Conservation (phyloP, 352 stramenopile species). For the Blastocystis hominis region DNA sequence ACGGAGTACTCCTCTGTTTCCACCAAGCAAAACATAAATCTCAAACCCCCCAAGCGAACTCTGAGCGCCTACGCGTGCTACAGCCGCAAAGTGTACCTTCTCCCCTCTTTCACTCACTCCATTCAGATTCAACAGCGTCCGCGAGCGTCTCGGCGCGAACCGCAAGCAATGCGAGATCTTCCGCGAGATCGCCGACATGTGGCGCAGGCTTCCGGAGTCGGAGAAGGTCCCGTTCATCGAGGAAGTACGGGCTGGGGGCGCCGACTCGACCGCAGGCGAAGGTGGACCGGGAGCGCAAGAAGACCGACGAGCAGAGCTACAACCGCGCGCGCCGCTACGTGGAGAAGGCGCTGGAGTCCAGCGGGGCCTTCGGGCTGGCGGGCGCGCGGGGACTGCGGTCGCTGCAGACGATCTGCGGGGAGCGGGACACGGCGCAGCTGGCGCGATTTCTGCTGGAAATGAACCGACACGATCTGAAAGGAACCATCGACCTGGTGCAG, state of each 20-base stretch:
- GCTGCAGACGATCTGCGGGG: background rate
- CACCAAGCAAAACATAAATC: background rate
- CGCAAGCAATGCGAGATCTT: constrained; percentile 58
- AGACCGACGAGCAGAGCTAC: constrained; percentile 35
- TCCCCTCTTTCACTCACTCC: background rate
- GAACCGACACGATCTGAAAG: constrained; percentile 42
- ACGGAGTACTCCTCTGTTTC: background rate
- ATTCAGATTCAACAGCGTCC: constrained; percentile 10
- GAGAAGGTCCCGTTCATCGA: constrained; percentile 53
- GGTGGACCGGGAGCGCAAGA: constrained; percentile 35
- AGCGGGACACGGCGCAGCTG: background rate
- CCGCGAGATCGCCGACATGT: constrained; percentile 11
- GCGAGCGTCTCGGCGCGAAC: background rate
- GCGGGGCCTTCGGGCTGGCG: background rate
- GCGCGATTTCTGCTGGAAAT: background rate
- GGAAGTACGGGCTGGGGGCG: background rate
- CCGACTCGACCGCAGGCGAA: background rate
- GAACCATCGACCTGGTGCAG: background rate
- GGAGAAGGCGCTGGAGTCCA: constrained; percentile 7
- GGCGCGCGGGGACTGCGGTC: background rate
- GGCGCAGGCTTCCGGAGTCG: background rate
- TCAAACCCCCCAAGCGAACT: constrained; percentile 42
- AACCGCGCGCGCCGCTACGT: constrained; percentile 22
- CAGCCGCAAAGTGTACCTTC: constrained; percentile 50
- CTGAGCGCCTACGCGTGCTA: constrained; percentile 53